Evolutionary conservation across 345 rosid genomes (phyloP).

Genomic region (Pistacia integerrima): DNA sequence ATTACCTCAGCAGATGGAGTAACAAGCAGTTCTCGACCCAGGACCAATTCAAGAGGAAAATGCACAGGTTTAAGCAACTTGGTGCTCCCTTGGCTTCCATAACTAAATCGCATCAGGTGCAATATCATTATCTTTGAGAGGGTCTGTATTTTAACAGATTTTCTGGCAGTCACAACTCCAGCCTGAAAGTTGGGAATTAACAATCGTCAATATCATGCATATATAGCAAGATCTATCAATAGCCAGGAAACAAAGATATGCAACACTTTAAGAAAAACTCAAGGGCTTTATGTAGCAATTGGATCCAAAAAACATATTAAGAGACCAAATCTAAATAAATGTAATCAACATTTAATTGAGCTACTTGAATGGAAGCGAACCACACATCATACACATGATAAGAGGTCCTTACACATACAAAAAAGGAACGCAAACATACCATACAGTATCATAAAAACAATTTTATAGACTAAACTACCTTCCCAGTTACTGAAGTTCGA

Average conservation of each 20-base stretch:
- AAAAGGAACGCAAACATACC: background rate
- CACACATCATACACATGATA: background rate
- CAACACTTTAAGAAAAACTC: background rate
- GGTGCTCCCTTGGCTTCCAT: conserved; percentile 91
- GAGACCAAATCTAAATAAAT: background rate
- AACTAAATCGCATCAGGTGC: conserved; percentile 92
- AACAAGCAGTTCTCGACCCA: conserved; percentile 68
- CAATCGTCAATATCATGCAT: background rate
- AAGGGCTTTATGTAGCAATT: background rate
- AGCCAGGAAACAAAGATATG: background rate
- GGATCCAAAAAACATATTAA: too few relatives aligned
- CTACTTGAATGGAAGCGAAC: background rate
- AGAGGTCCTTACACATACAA: background rate
- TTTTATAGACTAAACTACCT: conserved; percentile 46
- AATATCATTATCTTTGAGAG: conserved; percentile 89
- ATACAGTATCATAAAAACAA: background rate
- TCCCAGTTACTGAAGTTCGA: conserved; percentile 73
- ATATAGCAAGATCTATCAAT: background rate
- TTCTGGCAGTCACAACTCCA: conserved; percentile 79
- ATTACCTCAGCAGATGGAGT: conserved; percentile 69
- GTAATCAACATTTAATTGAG: background rate
- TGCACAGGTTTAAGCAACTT: conserved; percentile 80
- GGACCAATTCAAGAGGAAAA: conserved; percentile 78
- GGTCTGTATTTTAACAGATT: conserved; percentile 75
- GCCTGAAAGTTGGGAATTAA: conserved; percentile 48